Percentiles rank a stretch among this genome's conserved stretches.
phyloP scores from a whole-genome alignment of 495 filamentous ascomycete species.

The Arthonia radiata region DNA sequence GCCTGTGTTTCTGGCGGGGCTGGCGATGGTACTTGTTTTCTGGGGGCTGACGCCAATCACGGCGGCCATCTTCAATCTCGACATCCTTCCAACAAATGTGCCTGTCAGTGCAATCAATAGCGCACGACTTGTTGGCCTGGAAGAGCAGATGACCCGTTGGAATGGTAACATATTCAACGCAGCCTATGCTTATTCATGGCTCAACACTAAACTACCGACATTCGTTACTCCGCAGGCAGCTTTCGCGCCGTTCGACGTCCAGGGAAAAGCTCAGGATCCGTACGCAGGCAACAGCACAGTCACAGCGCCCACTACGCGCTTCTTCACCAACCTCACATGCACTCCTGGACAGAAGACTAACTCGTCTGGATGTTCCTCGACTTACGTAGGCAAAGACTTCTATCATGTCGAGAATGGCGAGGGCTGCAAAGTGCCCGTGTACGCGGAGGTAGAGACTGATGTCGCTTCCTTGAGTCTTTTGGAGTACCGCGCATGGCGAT shows the following conservation, averaged over 20 bases:
- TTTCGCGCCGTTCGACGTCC: constrained; percentile 15
- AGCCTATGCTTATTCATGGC: constrained; percentile 14
- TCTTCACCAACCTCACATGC: too few relatives aligned
- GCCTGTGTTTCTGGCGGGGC: constrained; percentile 16
- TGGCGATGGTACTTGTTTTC: constrained; percentile 16
- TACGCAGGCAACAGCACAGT: too few relatives aligned
- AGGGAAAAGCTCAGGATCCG: too few relatives aligned
- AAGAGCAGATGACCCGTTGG: constrained; percentile 7
- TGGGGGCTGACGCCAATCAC: constrained; percentile 21
- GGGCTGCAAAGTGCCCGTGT: too few relatives aligned
- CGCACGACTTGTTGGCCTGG: constrained; percentile 8
- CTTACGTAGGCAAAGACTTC: too few relatives aligned
- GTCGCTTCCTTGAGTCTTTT: too few relatives aligned
- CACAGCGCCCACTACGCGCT: too few relatives aligned
- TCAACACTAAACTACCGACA: constrained; percentile 14
- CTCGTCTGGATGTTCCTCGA: too few relatives aligned
- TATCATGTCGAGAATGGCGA: too few relatives aligned
- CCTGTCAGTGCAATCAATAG: constrained; percentile 2
- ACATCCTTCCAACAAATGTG: constrained; percentile 2
- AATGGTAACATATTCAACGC: constrained; percentile 12
- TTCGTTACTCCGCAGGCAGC: constrained; percentile 16
- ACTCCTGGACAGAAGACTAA: too few relatives aligned
- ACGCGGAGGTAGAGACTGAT: too few relatives aligned
- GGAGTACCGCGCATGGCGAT: too few relatives aligned
- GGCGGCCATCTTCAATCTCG: constrained; percentile 15